A percentile compares a stretch with the other conserved stretches of the same genome.
These are phyloP conservation scores for Trichoderma sp. DNA, from an alignment of 2,329 filamentous ascomycete genomes.

Conservation along the genomic window DNA sequence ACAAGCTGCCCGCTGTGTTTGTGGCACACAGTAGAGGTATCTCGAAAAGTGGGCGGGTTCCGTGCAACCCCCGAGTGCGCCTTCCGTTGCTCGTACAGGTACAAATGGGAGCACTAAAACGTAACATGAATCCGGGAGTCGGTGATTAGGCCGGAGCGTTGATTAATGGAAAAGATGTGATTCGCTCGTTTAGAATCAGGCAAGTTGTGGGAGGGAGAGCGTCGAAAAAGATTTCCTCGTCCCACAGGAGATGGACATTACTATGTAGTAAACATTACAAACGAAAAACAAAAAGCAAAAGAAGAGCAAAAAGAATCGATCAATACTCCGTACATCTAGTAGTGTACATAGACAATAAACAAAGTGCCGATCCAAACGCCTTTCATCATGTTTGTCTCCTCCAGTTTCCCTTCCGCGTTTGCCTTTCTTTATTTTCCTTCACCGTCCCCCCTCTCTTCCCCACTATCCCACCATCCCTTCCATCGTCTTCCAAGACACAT, in stretches of 20 bases:
- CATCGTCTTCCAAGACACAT: background rate
- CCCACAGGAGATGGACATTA: background rate
- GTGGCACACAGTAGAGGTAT: background rate
- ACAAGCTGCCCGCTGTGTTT: background rate
- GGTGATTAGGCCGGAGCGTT: background rate
- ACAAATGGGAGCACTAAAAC: background rate
- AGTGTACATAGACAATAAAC: background rate
- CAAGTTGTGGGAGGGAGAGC: background rate
- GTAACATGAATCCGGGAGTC: background rate
- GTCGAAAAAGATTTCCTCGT: background rate
- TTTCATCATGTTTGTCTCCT: background rate
- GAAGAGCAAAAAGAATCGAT: too few relatives aligned
- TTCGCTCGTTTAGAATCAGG: background rate
- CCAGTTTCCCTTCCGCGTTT: background rate
- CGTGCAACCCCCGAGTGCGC: conserved; percentile 8
- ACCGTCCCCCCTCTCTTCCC: background rate
- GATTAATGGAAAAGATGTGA: conserved; percentile 10
- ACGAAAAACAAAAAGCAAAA: background rate
- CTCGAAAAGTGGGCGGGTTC: conserved; percentile 3
- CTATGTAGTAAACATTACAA: background rate
- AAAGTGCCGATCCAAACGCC: background rate
- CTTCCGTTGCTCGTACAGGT: background rate
- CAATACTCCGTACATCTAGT: background rate
- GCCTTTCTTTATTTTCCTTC: background rate
- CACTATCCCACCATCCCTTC: background rate